Evolutionary conservation across 2,329 filamentous ascomycete genomes (phyloP).

Genomic region (Colletotrichum simmondsii): DNA sequence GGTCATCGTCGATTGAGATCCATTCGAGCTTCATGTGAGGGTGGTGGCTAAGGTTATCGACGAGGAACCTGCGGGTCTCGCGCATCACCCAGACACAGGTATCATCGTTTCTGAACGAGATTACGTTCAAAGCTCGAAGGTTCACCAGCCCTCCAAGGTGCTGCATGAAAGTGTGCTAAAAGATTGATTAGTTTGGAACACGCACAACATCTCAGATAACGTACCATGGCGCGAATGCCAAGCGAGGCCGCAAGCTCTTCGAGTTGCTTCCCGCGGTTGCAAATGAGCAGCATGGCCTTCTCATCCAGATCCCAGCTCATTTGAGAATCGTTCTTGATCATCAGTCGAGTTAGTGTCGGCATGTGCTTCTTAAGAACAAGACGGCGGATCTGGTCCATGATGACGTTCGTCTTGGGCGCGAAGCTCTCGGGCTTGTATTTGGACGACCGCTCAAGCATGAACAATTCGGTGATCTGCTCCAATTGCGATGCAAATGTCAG

Average conservation of each 20-base stretch:
- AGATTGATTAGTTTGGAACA: slow-evolving; percentile 28
- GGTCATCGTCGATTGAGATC: slow-evolving; percentile 64
- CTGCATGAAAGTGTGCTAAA: slow-evolving; percentile 68
- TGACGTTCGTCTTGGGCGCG: slow-evolving; percentile 59
- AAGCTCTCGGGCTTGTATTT: slow-evolving; percentile 66
- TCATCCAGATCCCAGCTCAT: slow-evolving; percentile 67
- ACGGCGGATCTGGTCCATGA: slow-evolving; percentile 68
- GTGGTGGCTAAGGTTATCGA: slow-evolving; percentile 67
- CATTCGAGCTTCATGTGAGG: slow-evolving; percentile 67
- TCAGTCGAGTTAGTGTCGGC: slow-evolving; percentile 62
- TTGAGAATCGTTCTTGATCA: slow-evolving; percentile 68
- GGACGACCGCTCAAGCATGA: slow-evolving; percentile 64
- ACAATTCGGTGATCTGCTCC: slow-evolving; percentile 65
- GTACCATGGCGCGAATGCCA: slow-evolving; percentile 64
- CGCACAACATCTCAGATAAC: slow-evolving; percentile 39
- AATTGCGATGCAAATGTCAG: slow-evolving; percentile 65
- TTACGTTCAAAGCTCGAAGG: slow-evolving; percentile 66
- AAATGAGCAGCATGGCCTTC: slow-evolving; percentile 65
- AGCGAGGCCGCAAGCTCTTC: slow-evolving; percentile 68
- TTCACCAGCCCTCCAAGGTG: slow-evolving; percentile 57
- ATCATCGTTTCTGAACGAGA: slow-evolving; percentile 65
- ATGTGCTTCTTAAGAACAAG: slow-evolving; percentile 69
- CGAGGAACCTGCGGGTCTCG: slow-evolving; percentile 67
- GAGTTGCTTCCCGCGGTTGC: slow-evolving; percentile 58
- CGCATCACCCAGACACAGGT: slow-evolving; percentile 66